Conservation (phyloP, 768 basidiomycete genomes). For the Pleurotus giganteus region DNA sequence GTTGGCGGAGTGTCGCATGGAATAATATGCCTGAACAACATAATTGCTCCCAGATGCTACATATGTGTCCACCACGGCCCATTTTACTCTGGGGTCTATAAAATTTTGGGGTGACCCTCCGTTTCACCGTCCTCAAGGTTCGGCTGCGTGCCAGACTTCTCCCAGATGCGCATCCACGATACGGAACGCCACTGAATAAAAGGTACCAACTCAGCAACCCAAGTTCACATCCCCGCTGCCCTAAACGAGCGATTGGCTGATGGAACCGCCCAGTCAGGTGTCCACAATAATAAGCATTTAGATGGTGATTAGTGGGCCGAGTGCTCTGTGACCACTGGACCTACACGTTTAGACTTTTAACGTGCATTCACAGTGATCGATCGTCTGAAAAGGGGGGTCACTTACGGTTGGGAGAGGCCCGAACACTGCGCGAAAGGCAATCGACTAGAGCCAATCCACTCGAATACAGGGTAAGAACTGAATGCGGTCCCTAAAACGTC, state of each 20-base stretch:
- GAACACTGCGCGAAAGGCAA: not conserved
- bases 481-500: no score
- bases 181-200: no score
- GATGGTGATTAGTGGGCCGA: not conserved
- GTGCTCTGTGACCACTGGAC: not conserved
- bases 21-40: not conserved
- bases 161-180: no score
- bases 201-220: no score
- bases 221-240: no score
- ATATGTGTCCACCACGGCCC: not conserved
- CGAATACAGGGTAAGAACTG: no score
- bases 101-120: conserved; percentile 5
- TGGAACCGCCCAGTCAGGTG: no score
- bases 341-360: not conserved
- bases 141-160: not conserved
- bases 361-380: conserved; percentile 1
- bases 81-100: not conserved
- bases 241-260: no score
- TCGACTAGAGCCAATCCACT: not conserved
- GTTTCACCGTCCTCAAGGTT: not conserved
- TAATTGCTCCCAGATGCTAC: not conserved
- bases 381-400: not conserved
- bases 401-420: no score
- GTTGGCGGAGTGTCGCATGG: not conserved
- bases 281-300: no score